Conservation (phyloP, 2,329 filamentous ascomycete species). For the Stylonectria norvegica region DNA sequence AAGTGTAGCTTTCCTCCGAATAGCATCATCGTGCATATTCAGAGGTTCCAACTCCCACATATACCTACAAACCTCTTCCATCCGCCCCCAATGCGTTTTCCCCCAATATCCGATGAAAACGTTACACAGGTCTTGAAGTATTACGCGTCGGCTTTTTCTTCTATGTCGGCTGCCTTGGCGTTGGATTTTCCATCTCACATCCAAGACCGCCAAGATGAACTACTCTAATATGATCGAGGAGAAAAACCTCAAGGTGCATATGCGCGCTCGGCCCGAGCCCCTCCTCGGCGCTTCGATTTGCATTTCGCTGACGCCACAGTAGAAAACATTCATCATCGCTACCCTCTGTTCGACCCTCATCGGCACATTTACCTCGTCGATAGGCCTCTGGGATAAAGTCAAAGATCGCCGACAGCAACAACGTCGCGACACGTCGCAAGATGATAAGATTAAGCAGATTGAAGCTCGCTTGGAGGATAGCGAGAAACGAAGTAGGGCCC, state of each 20-base stretch:
- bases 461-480: constrained; percentile 16
- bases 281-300: background rate
- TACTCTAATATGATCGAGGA: constrained; percentile 26
- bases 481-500: constrained; percentile 1
- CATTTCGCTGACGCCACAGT: constrained; percentile 1
- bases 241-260: constrained; percentile 22
- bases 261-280: background rate
- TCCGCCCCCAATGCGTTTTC: no score
- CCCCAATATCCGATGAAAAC: no score
- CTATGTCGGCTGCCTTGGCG: no score
- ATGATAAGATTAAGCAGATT: constrained; percentile 26
- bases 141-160: no score
- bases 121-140: no score
- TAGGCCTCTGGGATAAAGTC: constrained; percentile 26
- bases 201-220: constrained; percentile 22
- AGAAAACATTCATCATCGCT: constrained; percentile 28
- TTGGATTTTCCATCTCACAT: no score
- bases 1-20: no score
- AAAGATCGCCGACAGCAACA: constrained; percentile 22
- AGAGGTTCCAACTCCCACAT: no score
- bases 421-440: constrained; percentile 21
- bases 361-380: constrained; percentile 26
- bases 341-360: constrained; percentile 24
- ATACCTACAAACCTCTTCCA: no score
- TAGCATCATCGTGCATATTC: no score